Evolutionary conservation across 1,139 yeast species (phyloP).

Genomic region (Saccharomyces hybrid): DNA sequence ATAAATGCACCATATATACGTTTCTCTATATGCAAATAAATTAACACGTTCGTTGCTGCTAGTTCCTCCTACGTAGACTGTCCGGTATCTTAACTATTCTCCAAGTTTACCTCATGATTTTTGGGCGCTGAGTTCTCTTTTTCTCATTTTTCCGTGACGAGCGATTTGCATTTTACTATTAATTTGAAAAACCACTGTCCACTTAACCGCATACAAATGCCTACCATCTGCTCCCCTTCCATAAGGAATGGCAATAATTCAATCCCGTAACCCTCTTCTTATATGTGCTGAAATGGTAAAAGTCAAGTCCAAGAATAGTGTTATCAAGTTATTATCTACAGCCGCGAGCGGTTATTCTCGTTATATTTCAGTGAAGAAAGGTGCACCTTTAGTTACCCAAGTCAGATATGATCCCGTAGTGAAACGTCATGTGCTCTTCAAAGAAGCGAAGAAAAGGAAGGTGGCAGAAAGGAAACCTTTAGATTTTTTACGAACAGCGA

Average conservation of each 20-base stretch:
- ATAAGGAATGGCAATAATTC: not conserved
- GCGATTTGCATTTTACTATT: not conserved
- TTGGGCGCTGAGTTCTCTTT: not conserved
- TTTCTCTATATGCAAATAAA: not conserved
- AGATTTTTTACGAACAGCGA: constrained; percentile 50
- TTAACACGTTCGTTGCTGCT: not conserved
- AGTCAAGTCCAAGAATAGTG: constrained; percentile 46
- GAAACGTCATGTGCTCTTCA: constrained; percentile 79
- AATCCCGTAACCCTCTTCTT: not conserved
- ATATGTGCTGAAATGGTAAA: constrained; percentile 26
- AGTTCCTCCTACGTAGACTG: not conserved
- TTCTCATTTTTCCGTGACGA: not conserved
- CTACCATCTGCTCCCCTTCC: not conserved
- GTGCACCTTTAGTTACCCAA: constrained; percentile 69
- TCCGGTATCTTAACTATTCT: too few relatives aligned
- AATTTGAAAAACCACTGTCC: not conserved
- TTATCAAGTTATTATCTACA: constrained; percentile 64
- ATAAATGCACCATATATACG: not conserved
- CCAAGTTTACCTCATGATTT: too few relatives aligned
- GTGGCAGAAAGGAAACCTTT: constrained; percentile 58
- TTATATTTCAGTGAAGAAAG: constrained; percentile 75
- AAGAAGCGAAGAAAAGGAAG: constrained; percentile 80
- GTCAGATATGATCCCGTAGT: constrained; percentile 83
- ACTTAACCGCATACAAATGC: not conserved
- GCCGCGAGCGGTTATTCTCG: constrained; percentile 85